phyloP scores from a whole-genome alignment of 2,329 filamentous ascomycete genomes.

The Aspergillus sp. region DNA sequence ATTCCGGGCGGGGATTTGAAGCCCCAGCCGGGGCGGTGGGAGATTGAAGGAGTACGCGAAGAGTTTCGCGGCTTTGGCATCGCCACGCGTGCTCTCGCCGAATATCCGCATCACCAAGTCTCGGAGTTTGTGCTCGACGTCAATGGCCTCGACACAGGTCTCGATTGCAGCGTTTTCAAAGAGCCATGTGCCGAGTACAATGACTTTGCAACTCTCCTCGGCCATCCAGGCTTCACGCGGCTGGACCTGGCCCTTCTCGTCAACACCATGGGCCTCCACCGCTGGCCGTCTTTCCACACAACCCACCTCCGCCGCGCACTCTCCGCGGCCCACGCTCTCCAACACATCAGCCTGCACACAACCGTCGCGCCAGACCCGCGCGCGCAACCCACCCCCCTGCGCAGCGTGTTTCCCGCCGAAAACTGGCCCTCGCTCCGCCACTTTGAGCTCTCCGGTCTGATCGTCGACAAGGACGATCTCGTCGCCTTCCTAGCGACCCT shows the following conservation, averaged over 20 bases:
- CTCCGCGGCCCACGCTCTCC: neutral
- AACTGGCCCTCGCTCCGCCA: neutral
- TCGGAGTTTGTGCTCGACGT: constrained; percentile 43
- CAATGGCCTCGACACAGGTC: constrained; percentile 33
- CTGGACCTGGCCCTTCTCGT: constrained; percentile 32
- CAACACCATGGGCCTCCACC: neutral
- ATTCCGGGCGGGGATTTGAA: neutral
- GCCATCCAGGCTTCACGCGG: constrained; percentile 19
- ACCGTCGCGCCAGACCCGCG: neutral
- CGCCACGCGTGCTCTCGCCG: neutral
- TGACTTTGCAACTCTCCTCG: constrained; percentile 27
- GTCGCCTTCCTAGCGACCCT: neutral
- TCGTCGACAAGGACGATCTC: neutral
- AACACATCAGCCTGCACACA: neutral
- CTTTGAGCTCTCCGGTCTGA: neutral
- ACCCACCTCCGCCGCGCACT: neutral
- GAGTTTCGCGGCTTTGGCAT: constrained; percentile 39
- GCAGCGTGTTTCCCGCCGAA: no score
- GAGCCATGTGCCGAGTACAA: constrained; percentile 28
- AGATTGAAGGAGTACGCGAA: neutral
- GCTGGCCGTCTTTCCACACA: neutral
- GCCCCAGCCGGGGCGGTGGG: neutral
- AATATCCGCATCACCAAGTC: constrained; percentile 30
- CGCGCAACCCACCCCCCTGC: neutral
- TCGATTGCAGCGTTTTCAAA: constrained; percentile 39